phyloP scores from a whole-genome alignment of 495 filamentous ascomycete species.

The Cryomyces minteri region DNA sequence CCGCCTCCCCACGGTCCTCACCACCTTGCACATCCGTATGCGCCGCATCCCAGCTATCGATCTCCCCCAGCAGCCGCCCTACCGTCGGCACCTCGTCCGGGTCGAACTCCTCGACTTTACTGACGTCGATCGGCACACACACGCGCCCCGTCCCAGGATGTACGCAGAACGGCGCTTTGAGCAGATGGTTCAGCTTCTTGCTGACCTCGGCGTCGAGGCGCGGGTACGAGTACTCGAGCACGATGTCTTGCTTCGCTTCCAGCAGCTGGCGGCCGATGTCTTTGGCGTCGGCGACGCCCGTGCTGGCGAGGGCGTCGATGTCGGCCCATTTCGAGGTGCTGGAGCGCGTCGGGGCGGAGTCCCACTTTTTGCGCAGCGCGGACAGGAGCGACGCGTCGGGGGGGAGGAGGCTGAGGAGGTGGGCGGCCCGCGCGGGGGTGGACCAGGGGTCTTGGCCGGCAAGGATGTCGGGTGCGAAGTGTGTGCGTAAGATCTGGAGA shows the following conservation, averaged over 20 bases:
- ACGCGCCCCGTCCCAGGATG: constrained; percentile 88
- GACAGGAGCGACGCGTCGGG: constrained; percentile 55
- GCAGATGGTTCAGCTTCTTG: constrained; percentile 92
- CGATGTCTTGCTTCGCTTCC: constrained; percentile 86
- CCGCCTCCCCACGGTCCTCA: constrained; percentile 22
- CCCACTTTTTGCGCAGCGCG: constrained; percentile 77
- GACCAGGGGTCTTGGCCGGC: constrained; percentile 74
- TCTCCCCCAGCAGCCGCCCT: constrained; percentile 55
- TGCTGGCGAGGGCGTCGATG: constrained; percentile 69
- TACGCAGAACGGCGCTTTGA: constrained; percentile 90
- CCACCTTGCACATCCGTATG: constrained; percentile 17
- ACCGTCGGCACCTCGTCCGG: constrained; percentile 78
- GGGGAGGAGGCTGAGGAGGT: constrained; percentile 56
- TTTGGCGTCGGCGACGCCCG: constrained; percentile 43
- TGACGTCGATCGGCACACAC: constrained; percentile 80
- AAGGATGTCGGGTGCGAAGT: constrained; percentile 70
- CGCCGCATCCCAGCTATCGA: constrained; percentile 51
- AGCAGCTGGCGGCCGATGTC: constrained; percentile 41
- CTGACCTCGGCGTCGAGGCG: constrained; percentile 89
- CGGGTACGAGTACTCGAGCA: constrained; percentile 97
- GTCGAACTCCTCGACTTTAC: constrained; percentile 57
- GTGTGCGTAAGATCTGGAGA: constrained; percentile 56
- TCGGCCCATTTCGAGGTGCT: constrained; percentile 78
- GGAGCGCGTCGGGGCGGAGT: constrained; percentile 53
- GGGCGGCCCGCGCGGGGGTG: constrained; percentile 42